phyloP scores from a whole-genome alignment of 192 early-diverging fungal species.

The Gonapodya prolifera region DNA sequence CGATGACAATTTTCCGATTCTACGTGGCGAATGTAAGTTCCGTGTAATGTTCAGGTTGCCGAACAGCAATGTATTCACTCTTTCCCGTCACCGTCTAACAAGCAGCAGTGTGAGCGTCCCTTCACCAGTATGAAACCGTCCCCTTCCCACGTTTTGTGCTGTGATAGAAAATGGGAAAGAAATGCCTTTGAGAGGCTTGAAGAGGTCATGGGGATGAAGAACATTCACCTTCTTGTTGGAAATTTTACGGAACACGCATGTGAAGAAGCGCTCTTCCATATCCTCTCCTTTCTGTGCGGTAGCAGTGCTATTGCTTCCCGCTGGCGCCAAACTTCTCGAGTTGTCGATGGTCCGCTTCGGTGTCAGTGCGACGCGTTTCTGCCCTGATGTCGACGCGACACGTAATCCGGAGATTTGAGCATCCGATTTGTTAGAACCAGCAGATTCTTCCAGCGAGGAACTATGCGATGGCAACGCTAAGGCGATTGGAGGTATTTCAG shows the following conservation, averaged over 20 bases:
- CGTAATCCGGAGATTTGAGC: no score
- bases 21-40: background rate
- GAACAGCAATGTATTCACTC: constrained; percentile 20
- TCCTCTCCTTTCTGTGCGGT: no score
- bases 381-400: no score
- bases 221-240: background rate
- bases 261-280: background rate
- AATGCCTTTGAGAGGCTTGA: background rate
- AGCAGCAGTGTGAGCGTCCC: background rate
- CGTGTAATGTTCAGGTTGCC: background rate
- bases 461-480: no score
- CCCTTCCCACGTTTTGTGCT: constrained; percentile 27
- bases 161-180: background rate
- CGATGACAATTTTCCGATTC: background rate
- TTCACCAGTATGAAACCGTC: constrained; percentile 18
- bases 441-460: no score
- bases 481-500: no score
- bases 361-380: no score
- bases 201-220: background rate
- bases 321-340: no score
- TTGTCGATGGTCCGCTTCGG: no score
- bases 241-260: background rate
- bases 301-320: no score
- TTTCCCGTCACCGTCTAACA: constrained; percentile 19
- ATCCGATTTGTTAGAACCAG: no score